Evolutionary conservation across 441 rosid species (phyloP).

Genomic region (Adansonia gregorii): DNA sequence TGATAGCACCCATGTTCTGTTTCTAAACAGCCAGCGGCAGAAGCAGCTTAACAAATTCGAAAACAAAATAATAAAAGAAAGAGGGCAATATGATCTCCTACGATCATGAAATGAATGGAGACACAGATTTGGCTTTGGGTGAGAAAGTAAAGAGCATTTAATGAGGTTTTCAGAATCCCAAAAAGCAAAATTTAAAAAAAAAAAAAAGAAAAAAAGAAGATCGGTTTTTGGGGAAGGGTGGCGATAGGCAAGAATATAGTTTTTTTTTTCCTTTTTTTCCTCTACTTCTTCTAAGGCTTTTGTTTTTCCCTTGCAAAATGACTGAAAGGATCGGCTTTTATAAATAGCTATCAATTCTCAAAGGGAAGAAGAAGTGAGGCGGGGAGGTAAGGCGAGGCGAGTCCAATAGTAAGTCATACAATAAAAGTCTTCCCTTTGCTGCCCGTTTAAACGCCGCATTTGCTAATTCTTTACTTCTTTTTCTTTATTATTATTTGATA

Average conservation of each 20-base stretch:
- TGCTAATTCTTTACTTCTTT: no score
- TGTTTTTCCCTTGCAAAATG: neutral
- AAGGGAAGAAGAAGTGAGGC: neutral
- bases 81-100: neutral
- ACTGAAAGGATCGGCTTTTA: neutral
- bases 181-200: slow-evolving; percentile 8
- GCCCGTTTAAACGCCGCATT: no score
- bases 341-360: neutral
- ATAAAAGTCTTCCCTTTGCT: no score
- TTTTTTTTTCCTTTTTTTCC: neutral
- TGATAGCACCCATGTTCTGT: slow-evolving; percentile 30
- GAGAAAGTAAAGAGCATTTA: slow-evolving; percentile 29
- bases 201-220: neutral
- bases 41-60: neutral
- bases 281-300: neutral
- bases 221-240: neutral
- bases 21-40: neutral
- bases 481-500: no score
- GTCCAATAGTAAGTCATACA: no score
- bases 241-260: neutral
- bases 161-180: slow-evolving; percentile 37
- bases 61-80: neutral
- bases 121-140: no score
- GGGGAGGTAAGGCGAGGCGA: neutral
- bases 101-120: neutral